phyloP scores from a whole-genome alignment of 2,329 filamentous ascomycete genomes.

The Ophiostoma populinum region DNA sequence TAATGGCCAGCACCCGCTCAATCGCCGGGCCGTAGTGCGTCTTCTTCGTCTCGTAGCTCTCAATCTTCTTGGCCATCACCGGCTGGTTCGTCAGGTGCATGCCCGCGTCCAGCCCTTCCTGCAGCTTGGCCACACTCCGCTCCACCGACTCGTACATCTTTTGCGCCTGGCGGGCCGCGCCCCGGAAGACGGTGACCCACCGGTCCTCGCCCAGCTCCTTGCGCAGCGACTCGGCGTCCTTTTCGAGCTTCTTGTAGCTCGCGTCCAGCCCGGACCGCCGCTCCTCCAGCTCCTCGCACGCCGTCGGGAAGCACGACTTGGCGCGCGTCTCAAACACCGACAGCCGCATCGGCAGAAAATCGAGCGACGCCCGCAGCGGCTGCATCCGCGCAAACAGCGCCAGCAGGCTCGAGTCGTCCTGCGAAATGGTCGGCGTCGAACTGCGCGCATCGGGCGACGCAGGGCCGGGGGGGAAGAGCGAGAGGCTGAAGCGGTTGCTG shows the following conservation, averaged over 20 bases:
- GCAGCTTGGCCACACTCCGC: slow-evolving; percentile 66
- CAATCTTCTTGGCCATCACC: slow-evolving; percentile 62
- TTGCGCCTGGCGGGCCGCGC: slow-evolving; percentile 76
- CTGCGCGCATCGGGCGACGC: slow-evolving; percentile 28
- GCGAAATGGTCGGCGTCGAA: slow-evolving; percentile 33
- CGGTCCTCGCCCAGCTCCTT: slow-evolving; percentile 88
- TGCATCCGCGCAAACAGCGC: slow-evolving; percentile 92
- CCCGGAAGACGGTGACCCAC: slow-evolving; percentile 90
- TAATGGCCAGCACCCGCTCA: slow-evolving; percentile 76
- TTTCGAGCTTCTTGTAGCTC: slow-evolving; percentile 76
- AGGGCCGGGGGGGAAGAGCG: slow-evolving; percentile 45
- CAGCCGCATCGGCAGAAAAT: slow-evolving; percentile 89
- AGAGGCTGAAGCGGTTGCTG: slow-evolving; percentile 52
- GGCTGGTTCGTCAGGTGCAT: slow-evolving; percentile 56
- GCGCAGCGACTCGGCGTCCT: slow-evolving; percentile 74
- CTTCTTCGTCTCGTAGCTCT: slow-evolving; percentile 90
- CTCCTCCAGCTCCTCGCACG: slow-evolving; percentile 74
- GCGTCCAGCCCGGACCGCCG: slow-evolving; percentile 58
- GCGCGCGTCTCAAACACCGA: slow-evolving; percentile 72
- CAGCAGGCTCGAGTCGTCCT: slow-evolving; percentile 76
- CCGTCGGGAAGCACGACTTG: slow-evolving; percentile 65
- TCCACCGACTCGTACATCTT: slow-evolving; percentile 97
- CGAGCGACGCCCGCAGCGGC: slow-evolving; percentile 75
- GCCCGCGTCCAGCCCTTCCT: slow-evolving; percentile 59
- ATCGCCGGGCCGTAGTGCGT: slow-evolving; percentile 88